Base-by-base conservation (phyloP, 1,284 basidiomycete genomes). In the Mycena sp. region DNA sequence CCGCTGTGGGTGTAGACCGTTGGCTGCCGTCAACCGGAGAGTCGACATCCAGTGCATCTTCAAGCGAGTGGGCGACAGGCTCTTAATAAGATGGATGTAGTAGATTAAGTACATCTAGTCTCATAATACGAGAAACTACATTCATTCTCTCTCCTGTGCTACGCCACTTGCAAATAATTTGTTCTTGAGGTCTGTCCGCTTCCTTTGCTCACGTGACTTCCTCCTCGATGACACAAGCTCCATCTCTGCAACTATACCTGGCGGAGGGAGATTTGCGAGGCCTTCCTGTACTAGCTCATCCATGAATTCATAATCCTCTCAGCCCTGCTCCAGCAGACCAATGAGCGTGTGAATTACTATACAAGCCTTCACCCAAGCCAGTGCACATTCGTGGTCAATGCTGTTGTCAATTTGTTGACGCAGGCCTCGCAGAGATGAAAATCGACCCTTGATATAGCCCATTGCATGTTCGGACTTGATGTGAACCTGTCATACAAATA, bases 361-460 rank as follows among this genome's bases (percentile, higher is more conserved):
- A 45, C 69, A 73, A 21, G 69, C 59, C 9, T 58, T 30, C 12
- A 69, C 60, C 72, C 72, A 72, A 26, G 63, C 65, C 4, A 59
- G 64, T 19, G 71, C 71, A 52, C 65, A 57, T 45, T 67, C 51
- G 58, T 71, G 69, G 17, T 55, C 53, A 1, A 23, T 17, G n/a
- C 54, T 57, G 56, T 68, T 51, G 6, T 25, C 37, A 60, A 73
- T 73, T 28, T 49, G 40, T 6, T 71, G 30, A 11, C 69, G 59
- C 14, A 74, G 67, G 0, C 67, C 69, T 23, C 64, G 61, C 0
- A 75, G 50, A 7, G 71, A 76, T 23, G 61, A 64, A 46, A 75
- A 75, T 2, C 72, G 67, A 37, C 74, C 73, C 53, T 76, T 76
- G 14, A 76, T 57, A 48, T 64, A 72, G 6, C 72, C 72, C 40